phyloP scores from a whole-genome alignment of 75 land plant species.

The Chamaecyparis obtusa region DNA sequence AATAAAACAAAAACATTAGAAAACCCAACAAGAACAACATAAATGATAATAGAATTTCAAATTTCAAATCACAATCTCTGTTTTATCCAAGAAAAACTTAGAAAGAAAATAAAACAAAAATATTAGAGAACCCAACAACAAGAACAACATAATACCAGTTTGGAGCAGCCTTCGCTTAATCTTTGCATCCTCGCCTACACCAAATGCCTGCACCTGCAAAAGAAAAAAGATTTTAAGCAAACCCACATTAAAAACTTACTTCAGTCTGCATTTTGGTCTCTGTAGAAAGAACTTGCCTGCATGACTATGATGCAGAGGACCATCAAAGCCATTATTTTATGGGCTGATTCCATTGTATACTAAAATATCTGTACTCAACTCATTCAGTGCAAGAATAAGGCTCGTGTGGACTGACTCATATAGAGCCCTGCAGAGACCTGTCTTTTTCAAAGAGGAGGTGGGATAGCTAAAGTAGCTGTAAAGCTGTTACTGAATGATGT shows the following conservation, averaged over 20 bases:
- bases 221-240: not conserved
- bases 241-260: not conserved
- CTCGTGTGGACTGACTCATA: not conserved
- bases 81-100: too few species aligned
- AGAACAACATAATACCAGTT: not conserved
- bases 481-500: not conserved
- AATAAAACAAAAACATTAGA: too few species aligned
- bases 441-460: not conserved
- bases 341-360: not conserved
- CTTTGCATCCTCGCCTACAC: not conserved
- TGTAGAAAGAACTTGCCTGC: not conserved
- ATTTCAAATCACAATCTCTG: too few species aligned
- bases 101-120: too few species aligned
- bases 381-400: not conserved
- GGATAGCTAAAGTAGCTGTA: not conserved
- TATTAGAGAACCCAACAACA: not conserved
- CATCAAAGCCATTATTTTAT: not conserved
- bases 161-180: not conserved
- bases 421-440: not conserved
- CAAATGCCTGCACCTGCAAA: not conserved
- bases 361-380: not conserved
- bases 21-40: not conserved
- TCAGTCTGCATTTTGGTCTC: not conserved
- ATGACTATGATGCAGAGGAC: not conserved
- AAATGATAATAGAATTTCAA: too few species aligned